Percentiles rank a stretch among this genome's conserved stretches.
phyloP scores from a whole-genome alignment of 164 flowering plant species.

The Nymphaea colorata region DNA sequence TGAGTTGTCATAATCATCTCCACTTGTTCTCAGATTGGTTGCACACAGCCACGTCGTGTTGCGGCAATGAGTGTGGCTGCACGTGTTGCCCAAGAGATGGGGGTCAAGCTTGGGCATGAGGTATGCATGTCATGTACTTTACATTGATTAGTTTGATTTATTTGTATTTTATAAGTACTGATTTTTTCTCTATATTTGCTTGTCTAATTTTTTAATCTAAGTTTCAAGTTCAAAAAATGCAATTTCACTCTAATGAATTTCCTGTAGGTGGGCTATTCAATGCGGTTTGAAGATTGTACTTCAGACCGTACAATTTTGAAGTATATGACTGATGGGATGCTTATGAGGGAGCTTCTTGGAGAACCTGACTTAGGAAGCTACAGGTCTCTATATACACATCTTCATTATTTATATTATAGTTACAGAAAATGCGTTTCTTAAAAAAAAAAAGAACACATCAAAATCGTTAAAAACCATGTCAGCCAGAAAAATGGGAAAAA shows the following conservation, averaged over 20 bases:
- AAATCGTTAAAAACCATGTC: too few relatives aligned
- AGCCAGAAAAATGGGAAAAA: too few relatives aligned
- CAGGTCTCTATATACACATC: conserved; percentile 32
- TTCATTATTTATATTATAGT: not conserved
- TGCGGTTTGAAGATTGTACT: conserved; percentile 97
- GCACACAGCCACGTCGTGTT: conserved; percentile 96
- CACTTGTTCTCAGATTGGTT: conserved; percentile 47
- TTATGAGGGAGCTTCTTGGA: conserved; percentile 86
- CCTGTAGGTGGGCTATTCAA: conserved; percentile 87
- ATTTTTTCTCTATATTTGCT: not conserved
- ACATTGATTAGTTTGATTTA: not conserved
- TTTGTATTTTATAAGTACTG: not conserved
- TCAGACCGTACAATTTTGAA: conserved; percentile 86
- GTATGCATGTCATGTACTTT: conserved; percentile 19
- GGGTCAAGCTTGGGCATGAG: conserved; percentile 99
- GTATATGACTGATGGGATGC: conserved; percentile 99
- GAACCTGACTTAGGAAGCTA: conserved; percentile 91
- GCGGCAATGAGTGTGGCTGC: conserved; percentile 99
- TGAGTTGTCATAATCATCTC: not conserved
- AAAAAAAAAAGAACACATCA: too few relatives aligned
- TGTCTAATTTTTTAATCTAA: not conserved
- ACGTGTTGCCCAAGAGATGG: conserved; percentile 97
- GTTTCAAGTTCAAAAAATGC: not conserved
- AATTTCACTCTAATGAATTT: not conserved
- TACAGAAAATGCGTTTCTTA: not conserved